Evolutionary conservation across 2,329 filamentous ascomycete species (phyloP), one percentile per base, ranked within the genome.

Genomic region (Fusarium subglutinans): DNA sequence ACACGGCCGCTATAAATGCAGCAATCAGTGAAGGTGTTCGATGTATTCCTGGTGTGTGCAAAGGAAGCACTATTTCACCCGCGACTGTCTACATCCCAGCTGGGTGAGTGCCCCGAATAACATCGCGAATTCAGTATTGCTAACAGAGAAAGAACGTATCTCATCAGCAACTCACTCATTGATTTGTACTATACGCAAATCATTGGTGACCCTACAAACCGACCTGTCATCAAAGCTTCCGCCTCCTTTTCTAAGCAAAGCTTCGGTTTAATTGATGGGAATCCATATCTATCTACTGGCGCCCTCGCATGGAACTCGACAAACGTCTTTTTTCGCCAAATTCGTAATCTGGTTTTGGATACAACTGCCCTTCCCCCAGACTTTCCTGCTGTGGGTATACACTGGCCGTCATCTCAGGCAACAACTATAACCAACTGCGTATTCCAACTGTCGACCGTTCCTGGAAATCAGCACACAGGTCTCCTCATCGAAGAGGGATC

Each of bases 131-230:
- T 14, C 33, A 66, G 18, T 35, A 18, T 62, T 33, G 28, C 74
- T 64, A 70, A 66, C 37, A 15, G 12, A 14, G 8, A 6, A 40
- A 83, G 82, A 50, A 95, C 91, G 6, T 96, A 96, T 78, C 77
- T 91, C 10, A 90, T 96, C 69, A 92, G 89, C 57, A 87, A 85
- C 72, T 92, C 93, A 11, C 90, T 96, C 68, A 83, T 93, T 47
- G 90, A 93, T 79, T 91, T 91, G 82, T 96, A 95, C 84, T 94
- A 94, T 80, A 95, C 93, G 3, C 92, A 94, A 81, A 87, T 96
- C 70, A 87, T 95, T 37, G 93, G 93, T 45, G 92, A 95, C 81
- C 89, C 92, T 15, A 86, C 84, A 26, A 81, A 87, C 70, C 85
- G 88, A 64, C 84, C 92, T 11, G 85, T 86, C 7, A 85, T 92